Base-by-base conservation (phyloP, 208 protist genomes). In the Crithidia bombi region DNA sequence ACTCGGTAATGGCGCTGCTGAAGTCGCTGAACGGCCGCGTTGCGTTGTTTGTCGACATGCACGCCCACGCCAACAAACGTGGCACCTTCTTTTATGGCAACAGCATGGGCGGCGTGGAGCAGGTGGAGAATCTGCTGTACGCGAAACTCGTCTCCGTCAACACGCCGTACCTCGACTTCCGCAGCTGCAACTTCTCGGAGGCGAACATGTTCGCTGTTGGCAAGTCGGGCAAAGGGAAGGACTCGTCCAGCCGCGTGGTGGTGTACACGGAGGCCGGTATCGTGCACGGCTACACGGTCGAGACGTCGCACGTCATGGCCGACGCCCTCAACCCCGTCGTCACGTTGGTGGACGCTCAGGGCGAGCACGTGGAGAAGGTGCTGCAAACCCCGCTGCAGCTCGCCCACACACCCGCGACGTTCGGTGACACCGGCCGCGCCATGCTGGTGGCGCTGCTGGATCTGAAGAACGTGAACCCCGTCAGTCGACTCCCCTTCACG, bases 51-150 rank as follows among this genome's bases (percentile, higher is more conserved):
- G 75, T 98, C 35, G 97, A 98, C 75, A 94, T 98, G 78, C 97
- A 98, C 74, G 95, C 92, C 1, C 97, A 98, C 78, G 93, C 97
- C 26, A 97, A 91, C 77, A 94, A 95, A 61, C 67, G 90, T 23
- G 96, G 97, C 44, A 90, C 86, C 39, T 98, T 98, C 78, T 92
- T 98, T 35, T 98, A 97, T 69, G 97, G 95, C 54, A 98, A 98
- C 70, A 80, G 76, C 35, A 86, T 97, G 78, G 54, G 80, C 21
- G 66, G 81, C 4, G 65, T 62, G 25, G 75, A 82, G 28, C 83
- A 95, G 69, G 67, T 96, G 30, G 80, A 96, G 51, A 94, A 81
- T 44, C 65, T 98, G 5, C 80, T 96, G 7, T 98, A 95, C 64
- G 75, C 93, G 0, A 93, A 96, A 68, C 85, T 98, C 0, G 85